Conservation (phyloP, 108 stramenopile genomes). For the Fragilaria radians region DNA sequence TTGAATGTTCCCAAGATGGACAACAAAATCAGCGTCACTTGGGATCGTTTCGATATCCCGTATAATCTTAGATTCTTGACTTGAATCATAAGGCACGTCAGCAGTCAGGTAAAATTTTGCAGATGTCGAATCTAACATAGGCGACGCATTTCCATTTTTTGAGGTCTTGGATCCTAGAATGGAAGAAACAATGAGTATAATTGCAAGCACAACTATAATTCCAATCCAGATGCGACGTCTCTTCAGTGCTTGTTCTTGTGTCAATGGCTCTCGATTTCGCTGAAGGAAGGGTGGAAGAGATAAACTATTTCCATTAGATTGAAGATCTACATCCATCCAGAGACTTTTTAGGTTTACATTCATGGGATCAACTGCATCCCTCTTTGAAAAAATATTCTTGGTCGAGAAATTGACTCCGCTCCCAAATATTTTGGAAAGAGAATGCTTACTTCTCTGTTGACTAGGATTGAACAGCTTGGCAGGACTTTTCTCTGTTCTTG, state of each 20-base stretch:
- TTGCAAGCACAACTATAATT: constrained; percentile 1
- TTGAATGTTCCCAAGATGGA: constrained; percentile 77
- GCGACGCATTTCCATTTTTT: background rate
- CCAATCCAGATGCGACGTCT: constrained; percentile 16
- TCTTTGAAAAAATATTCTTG: too few relatives aligned
- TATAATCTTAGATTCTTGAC: constrained; percentile 30
- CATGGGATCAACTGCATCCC: too few relatives aligned
- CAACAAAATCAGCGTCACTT: constrained; percentile 54
- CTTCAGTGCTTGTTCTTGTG: too few relatives aligned
- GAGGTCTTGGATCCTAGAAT: constrained; percentile 14
- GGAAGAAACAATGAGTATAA: constrained; percentile 7
- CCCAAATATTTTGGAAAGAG: constrained; percentile 22
- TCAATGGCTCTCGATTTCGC: too few relatives aligned
- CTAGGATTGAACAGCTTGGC: too few relatives aligned
- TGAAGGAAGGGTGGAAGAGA: too few relatives aligned
- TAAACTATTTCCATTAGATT: too few relatives aligned
- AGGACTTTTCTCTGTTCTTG: too few relatives aligned
- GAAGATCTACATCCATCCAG: too few relatives aligned
- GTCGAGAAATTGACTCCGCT: constrained; percentile 24
- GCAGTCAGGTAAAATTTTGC: constrained; percentile 79
- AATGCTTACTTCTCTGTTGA: too few relatives aligned
- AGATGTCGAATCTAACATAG: background rate
- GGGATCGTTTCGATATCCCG: constrained; percentile 47
- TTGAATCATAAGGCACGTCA: constrained; percentile 50
- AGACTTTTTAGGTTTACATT: too few relatives aligned